These are phyloP conservation scores for Fusarium liriodendri DNA, from an alignment of 2,329 filamentous ascomycete species.

Conservation along the genomic window DNA sequence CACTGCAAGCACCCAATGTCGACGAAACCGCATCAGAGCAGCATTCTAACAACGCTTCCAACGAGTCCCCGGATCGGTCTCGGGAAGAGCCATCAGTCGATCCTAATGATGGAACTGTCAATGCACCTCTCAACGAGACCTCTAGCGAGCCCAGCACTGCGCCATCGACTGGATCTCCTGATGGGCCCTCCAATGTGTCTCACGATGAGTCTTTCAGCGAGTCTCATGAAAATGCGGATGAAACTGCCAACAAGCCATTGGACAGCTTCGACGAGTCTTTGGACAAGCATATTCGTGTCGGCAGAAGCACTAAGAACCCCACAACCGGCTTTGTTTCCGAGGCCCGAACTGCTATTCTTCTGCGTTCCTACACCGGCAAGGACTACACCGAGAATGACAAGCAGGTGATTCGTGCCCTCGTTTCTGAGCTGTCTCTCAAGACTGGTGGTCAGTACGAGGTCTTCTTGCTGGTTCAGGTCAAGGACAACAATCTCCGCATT, in stretches of 20 bases:
- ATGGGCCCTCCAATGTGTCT: not conserved
- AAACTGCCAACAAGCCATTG: not conserved
- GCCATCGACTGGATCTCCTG: not conserved
- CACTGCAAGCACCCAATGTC: not conserved
- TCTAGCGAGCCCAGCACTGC: not conserved
- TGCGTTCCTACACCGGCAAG: conserved; percentile 81
- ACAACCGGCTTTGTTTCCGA: conserved; percentile 48
- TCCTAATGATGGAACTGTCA: not conserved
- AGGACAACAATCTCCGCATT: conserved; percentile 68
- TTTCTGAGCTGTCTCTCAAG: conserved; percentile 80
- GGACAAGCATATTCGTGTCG: conserved; percentile 10
- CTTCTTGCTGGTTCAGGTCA: conserved; percentile 83
- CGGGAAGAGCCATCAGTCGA: not conserved
- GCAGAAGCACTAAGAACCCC: conserved; percentile 25
- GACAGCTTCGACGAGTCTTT: not conserved
- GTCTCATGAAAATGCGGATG: not conserved
- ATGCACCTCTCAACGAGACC: not conserved
- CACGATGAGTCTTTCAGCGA: not conserved
- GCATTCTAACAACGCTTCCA: not conserved
- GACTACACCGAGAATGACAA: conserved; percentile 83
- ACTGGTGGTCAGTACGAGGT: conserved; percentile 86
- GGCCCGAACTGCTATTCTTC: conserved; percentile 76
- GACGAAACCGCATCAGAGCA: not conserved
- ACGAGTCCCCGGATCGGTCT: not conserved
- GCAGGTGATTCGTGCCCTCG: conserved; percentile 80